A percentile compares a stretch with the other conserved stretches of the same genome.
phyloP scores from a whole-genome alignment of 306 rosid species.

The Vigna trinervia region DNA sequence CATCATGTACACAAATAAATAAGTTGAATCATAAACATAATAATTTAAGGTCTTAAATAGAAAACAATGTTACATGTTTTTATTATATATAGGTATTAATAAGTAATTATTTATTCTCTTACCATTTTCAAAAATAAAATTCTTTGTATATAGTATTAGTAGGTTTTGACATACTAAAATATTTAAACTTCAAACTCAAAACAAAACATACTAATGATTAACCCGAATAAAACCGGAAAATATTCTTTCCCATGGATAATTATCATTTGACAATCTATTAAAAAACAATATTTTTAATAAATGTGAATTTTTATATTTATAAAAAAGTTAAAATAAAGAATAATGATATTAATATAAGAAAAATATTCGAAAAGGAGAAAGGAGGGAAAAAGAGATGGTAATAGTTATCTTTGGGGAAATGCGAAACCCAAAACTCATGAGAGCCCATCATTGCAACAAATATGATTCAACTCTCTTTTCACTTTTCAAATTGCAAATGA shows the following conservation, averaged over 20 bases:
- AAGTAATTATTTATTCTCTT: too few relatives aligned
- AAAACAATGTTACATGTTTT: too few relatives aligned
- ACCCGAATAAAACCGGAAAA: slow-evolving; percentile 4
- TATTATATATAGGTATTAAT: too few relatives aligned
- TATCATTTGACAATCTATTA: too few relatives aligned
- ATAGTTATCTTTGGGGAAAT: neutral
- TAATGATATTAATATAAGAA: neutral
- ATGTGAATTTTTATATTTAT: too few relatives aligned
- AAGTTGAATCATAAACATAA: too few relatives aligned
- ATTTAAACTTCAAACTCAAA: neutral
- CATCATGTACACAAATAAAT: too few relatives aligned
- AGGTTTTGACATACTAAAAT: neutral
- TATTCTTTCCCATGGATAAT: too few relatives aligned
- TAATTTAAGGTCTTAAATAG: too few relatives aligned
- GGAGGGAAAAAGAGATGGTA: neutral
- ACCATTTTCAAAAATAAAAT: too few relatives aligned
- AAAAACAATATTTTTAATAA: too few relatives aligned
- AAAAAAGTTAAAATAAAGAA: neutral
- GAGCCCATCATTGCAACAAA: slow-evolving; percentile 38
- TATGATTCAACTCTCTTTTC: slow-evolving; percentile 20
- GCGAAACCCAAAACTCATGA: slow-evolving; percentile 7
- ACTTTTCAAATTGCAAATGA: slow-evolving; percentile 46
- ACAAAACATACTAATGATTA: neutral
- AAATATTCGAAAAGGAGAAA: neutral
- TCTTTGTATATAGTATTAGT: neutral